These are phyloP conservation scores for Pichia exigua DNA, from an alignment of 805 yeast genomes.

Conservation along the genomic window DNA sequence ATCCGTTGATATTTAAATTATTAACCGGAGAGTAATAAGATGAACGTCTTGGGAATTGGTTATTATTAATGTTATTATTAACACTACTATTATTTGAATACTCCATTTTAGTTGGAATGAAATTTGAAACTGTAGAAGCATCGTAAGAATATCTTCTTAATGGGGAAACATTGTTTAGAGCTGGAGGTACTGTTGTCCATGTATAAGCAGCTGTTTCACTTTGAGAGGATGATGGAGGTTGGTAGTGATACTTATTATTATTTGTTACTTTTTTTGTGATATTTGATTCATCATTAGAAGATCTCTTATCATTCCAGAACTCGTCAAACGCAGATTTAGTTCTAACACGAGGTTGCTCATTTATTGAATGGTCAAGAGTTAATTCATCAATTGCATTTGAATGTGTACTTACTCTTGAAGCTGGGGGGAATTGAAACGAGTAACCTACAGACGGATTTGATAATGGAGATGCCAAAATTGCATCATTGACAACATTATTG, in stretches of 20 bases:
- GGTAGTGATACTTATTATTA: neutral
- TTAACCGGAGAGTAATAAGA: neutral
- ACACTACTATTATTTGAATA: neutral
- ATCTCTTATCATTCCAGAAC: neutral
- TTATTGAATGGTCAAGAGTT: neutral
- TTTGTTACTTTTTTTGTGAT: neutral
- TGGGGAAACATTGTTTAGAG: slow-evolving; percentile 15
- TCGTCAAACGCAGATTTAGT: neutral
- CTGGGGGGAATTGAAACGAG: neutral
- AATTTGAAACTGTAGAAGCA: slow-evolving; percentile 12
- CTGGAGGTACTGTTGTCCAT: slow-evolving; percentile 22
- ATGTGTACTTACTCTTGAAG: neutral
- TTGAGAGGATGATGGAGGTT: slow-evolving; percentile 1
- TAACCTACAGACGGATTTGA: neutral
- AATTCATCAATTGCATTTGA: neutral
- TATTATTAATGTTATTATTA: neutral
- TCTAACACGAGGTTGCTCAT: neutral
- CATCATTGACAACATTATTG: neutral
- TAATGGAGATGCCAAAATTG: neutral
- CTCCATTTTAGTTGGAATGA: slow-evolving; percentile 8
- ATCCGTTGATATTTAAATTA: neutral
- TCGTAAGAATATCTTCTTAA: slow-evolving; percentile 23
- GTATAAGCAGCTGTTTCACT: slow-evolving; percentile 1
- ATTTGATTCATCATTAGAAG: neutral
- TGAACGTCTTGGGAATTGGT: neutral